phyloP scores from a whole-genome alignment of 345 rosid species.

The Hibiscus mutabilis region DNA sequence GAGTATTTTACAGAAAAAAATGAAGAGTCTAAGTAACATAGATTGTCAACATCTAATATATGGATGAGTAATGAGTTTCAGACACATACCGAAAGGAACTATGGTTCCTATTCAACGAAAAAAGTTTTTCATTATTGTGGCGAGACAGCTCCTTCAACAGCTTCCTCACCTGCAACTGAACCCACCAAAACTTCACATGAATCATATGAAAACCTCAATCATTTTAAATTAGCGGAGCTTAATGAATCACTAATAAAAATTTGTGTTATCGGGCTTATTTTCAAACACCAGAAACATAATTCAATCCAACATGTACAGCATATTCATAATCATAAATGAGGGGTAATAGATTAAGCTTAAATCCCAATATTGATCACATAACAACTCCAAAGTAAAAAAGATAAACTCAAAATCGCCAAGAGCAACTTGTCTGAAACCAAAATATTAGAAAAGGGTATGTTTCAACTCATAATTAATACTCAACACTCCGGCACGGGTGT shows the following conservation, averaged over 20 bases:
- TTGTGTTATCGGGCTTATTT: not conserved
- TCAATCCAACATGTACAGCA: not conserved
- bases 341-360: not conserved
- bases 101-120: conserved; percentile 36
- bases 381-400: not conserved
- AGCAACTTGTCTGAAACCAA: not conserved
- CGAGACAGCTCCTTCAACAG: conserved; percentile 60
- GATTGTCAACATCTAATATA: conserved; percentile 7
- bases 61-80: conserved; percentile 12
- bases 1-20: too few species aligned
- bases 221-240: conserved; percentile 13
- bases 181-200: conserved; percentile 45
- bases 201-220: conserved; percentile 21
- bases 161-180: conserved; percentile 77
- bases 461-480: too few species aligned
- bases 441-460: not conserved
- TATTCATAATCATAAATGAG: not conserved
- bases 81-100: conserved; percentile 51
- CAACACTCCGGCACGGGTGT: not conserved
- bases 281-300: not conserved
- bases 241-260: conserved; percentile 6
- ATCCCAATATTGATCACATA: not conserved
- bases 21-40: too few species aligned
- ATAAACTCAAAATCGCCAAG: not conserved
- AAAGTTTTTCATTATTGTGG: conserved; percentile 38